Evolutionary conservation across 163 green algal species (phyloP), one percentile per base, ranked within the genome.

Genomic region (Coccomyxa subellipsoidea): DNA sequence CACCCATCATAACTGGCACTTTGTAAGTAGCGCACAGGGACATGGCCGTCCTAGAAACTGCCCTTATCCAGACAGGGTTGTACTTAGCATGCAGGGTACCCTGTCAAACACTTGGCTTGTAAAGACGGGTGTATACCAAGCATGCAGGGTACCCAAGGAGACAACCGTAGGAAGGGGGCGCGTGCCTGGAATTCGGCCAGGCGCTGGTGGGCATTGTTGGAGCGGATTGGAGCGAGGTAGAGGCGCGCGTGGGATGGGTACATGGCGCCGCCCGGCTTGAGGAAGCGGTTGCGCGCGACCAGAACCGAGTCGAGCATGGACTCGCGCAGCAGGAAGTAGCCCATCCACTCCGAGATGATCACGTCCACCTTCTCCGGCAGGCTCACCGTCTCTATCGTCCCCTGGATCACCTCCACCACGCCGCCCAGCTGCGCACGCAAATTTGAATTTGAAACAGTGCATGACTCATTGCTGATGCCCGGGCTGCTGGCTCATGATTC

Each of bases 341-440:
- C 96, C 95, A 87, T 87, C 84, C 84, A 87, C 86, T 85, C 76
- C 6, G 87, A 95, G 80, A 99, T 96, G 85, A 99, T 98, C 85
- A 99, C 95, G 91, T 99, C 96, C 6, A 98, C 94, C 91, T 98
- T 96, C 85, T 99, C 96, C 34, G 96, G 96, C 37, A 99, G 85
- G 38, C 92, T 83, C 32, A 98, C 93, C 31, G 88, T 93, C 89
- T 99, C 96, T 29, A 99, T 95, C 31, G 91, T 96, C 76, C 93
- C 93, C 85, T 99, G 94, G 77, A 98, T 96, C 27, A 99, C 95
- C 81, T 95, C 91, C 7, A 99, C 85, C 0, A 93, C 77, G 71
- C 94, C 84, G 12, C 82, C 80, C 75, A 98, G 79, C 88, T 95
- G 89, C 79, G 78, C 35, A 32, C 18, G 8, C n/a, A 38, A 36